Evolutionary conservation across 495 filamentous ascomycete species (phyloP), one percentile per base, ranked within the genome.

Genomic region (Glonium stellatum): DNA sequence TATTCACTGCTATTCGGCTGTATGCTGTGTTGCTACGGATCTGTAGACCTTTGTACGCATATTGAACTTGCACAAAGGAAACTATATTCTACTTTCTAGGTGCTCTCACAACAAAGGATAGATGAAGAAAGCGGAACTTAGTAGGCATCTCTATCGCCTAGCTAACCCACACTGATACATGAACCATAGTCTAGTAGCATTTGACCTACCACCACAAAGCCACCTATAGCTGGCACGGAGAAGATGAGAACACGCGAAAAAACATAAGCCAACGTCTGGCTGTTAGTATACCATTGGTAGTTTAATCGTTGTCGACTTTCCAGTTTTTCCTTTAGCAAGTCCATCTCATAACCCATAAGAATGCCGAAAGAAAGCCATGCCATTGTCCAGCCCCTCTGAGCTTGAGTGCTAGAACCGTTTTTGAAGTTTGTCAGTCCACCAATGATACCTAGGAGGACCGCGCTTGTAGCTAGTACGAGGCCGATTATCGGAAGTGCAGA

Each of bases 301-400:
- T 39, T 39, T 15, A 39, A 39, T 15, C 36, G 36, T 15, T 39
- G 36, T 39, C 36, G 36, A 15, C 8, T 39, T 39, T 39, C 36
- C 36, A 39, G 15, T 15, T 39, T 39, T 15, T 39, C 15, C 36
- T 39, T 39, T 15, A 39, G 15, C 36, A 39, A 39, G 36, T 39
- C 36, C 15, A 39, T 8, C 15, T 39, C 36, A 39, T 39, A 39
- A 8, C 36, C 36, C 36, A 39, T 39, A 39, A 39, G 15, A 15
- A 39, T 39, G 15, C 36, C 36, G 15, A 39, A 39, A 39, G 36
- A 39, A 31, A 31, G 27, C 59, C 59, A 62, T 15, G 51, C 23
- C 59, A 62, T 62, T 18, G 59, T 62, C 21, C 37, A 9, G 6
- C 34, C 52, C 19, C 21, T 39, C 19, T 57, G 46, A 2, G 31